Evolutionary conservation across 331 rosid genomes (phyloP).

Genomic region (Rosa hybrid): DNA sequence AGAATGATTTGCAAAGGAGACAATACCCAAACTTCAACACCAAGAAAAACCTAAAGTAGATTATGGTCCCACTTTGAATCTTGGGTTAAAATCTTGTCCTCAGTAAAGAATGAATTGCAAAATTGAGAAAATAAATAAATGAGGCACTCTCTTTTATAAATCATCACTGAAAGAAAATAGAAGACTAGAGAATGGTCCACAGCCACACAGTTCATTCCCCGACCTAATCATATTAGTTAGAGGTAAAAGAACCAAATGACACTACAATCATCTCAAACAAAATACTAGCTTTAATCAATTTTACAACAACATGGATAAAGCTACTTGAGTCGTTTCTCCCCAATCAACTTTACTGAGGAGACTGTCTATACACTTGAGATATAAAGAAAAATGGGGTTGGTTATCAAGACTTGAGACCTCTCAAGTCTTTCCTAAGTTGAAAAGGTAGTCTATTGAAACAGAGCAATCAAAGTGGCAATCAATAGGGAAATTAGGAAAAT

Average conservation of each 20-base stretch:
- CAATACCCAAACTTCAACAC: slow-evolving; percentile 13
- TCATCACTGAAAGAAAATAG: neutral
- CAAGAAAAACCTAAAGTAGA: neutral
- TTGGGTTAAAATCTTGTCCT: no score
- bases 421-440: neutral
- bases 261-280: neutral
- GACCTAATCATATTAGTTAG: neutral
- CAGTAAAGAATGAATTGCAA: neutral
- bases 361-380: neutral
- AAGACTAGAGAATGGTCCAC: neutral
- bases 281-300: neutral
- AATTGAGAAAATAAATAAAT: neutral
- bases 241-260: neutral
- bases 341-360: neutral
- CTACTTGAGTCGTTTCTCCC: neutral
- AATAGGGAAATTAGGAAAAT: neutral
- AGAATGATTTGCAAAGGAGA: slow-evolving; percentile 6
- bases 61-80: neutral
- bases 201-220: neutral
- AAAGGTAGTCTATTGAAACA: neutral
- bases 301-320: neutral
- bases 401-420: neutral
- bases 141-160: neutral
- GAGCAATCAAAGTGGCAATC: neutral
- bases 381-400: neutral